Evolutionary conservation across 805 yeast species (phyloP).

Genomic region (Candida jianshihensis): DNA sequence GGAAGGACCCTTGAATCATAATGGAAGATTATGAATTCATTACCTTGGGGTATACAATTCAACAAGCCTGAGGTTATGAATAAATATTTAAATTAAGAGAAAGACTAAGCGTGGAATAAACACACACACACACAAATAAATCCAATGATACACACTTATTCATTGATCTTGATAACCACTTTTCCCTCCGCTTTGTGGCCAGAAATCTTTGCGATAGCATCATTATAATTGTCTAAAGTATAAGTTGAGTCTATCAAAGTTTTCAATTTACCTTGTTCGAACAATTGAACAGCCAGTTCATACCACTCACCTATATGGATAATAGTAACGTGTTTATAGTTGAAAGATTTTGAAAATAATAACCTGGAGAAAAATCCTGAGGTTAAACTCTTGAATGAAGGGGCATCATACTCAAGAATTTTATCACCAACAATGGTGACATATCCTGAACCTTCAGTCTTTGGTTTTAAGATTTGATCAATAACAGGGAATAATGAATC

Average conservation of each 20-base stretch:
- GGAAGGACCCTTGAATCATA: conserved; percentile 31
- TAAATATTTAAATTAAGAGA: too few species aligned
- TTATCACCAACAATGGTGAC: conserved; percentile 53
- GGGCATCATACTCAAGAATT: conserved; percentile 24
- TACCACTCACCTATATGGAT: conserved; percentile 21
- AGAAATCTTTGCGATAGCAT: conserved; percentile 43
- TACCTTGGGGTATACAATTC: too few species aligned
- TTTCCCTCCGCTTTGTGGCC: conserved; percentile 55
- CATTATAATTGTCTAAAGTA: conserved; percentile 38
- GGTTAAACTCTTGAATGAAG: conserved; percentile 5
- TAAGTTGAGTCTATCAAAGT: conserved; percentile 49
- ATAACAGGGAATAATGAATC: conserved; percentile 39
- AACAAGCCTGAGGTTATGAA: too few species aligned
- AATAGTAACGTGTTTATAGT: conserved; percentile 21
- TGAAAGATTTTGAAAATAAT: conserved; percentile 14
- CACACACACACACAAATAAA: neutral
- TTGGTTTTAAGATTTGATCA: conserved; percentile 37
- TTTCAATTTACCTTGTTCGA: conserved; percentile 33
- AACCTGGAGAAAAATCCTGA: conserved; percentile 8
- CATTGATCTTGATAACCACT: conserved; percentile 41
- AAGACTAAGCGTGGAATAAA: neutral
- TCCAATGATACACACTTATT: too few species aligned
- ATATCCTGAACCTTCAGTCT: conserved; percentile 40
- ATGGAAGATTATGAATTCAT: neutral
- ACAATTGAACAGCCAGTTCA: conserved; percentile 26